Evolutionary conservation across 2,329 filamentous ascomycete genomes (phyloP).

Genomic region (Ascosphaera apis): DNA sequence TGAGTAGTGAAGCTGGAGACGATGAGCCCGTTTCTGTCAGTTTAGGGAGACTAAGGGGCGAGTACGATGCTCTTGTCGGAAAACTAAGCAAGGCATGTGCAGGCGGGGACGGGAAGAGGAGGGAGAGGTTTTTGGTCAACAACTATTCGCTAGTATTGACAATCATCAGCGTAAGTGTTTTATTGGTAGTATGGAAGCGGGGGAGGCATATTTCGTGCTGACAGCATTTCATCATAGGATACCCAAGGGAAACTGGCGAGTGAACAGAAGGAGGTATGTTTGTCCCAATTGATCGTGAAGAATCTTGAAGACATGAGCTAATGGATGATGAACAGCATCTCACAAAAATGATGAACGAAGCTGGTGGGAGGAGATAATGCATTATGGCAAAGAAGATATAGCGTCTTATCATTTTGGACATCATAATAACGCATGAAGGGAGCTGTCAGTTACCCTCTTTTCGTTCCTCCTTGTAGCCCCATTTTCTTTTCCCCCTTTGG

Average conservation of each 20-base stretch:
- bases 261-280: slow-evolving; percentile 42
- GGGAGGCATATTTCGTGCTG: slow-evolving; percentile 3
- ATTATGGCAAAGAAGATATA: too few species aligned
- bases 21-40: slow-evolving; percentile 80
- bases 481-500: too few species aligned
- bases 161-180: slow-evolving; percentile 46
- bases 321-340: too few species aligned
- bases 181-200: background rate
- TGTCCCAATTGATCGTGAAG: too few species aligned
- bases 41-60: slow-evolving; percentile 49
- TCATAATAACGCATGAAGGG: too few species aligned
- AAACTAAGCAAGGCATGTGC: slow-evolving; percentile 46
- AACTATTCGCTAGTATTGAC: slow-evolving; percentile 91
- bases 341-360: too few species aligned
- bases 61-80: slow-evolving; percentile 63
- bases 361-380: too few species aligned
- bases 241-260: slow-evolving; percentile 24
- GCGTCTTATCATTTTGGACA: too few species aligned
- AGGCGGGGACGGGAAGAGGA: slow-evolving; percentile 51
- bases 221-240: slow-evolving; percentile 12
- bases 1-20: slow-evolving; percentile 79
- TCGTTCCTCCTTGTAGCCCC: too few species aligned
- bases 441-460: too few species aligned
- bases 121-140: slow-evolving; percentile 75
- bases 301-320: too few species aligned